Percentiles rank a stretch among this genome's conserved stretches.
phyloP scores from a whole-genome alignment of 306 rosid species.

The Corylus americana region DNA sequence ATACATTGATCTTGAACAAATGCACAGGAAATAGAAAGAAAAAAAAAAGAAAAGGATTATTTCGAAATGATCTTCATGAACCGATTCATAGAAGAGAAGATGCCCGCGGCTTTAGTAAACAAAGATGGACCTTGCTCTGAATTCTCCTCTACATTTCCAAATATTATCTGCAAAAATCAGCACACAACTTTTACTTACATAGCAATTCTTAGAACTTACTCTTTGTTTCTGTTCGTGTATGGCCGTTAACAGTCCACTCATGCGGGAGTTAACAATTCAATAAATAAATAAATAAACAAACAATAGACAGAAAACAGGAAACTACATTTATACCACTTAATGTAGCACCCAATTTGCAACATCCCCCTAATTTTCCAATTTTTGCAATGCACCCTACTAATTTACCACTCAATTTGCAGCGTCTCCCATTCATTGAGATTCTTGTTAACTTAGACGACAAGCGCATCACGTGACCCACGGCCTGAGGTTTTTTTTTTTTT shows the following conservation, averaged over 20 bases:
- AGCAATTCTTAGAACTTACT: neutral
- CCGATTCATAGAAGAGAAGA: slow-evolving; percentile 78
- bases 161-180: slow-evolving; percentile 61
- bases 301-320: neutral
- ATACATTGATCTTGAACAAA: neutral
- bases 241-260: neutral
- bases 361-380: no score
- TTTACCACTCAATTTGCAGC: no score
- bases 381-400: no score
- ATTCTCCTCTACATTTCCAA: slow-evolving; percentile 53
- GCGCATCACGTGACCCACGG: no score
- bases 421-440: no score
- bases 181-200: neutral
- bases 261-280: neutral
- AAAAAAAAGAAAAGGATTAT: slow-evolving; percentile 16
- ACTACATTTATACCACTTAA: no score
- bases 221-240: neutral
- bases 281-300: neutral
- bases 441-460: no score
- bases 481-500: no score
- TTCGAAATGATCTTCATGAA: slow-evolving; percentile 76
- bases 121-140: slow-evolving; percentile 63
- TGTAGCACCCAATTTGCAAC: no score
- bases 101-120: slow-evolving; percentile 71
- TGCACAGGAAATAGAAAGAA: neutral